Base-by-base conservation (phyloP, 2,329 filamentous ascomycete genomes). In the Westerdykella ornata region DNA sequence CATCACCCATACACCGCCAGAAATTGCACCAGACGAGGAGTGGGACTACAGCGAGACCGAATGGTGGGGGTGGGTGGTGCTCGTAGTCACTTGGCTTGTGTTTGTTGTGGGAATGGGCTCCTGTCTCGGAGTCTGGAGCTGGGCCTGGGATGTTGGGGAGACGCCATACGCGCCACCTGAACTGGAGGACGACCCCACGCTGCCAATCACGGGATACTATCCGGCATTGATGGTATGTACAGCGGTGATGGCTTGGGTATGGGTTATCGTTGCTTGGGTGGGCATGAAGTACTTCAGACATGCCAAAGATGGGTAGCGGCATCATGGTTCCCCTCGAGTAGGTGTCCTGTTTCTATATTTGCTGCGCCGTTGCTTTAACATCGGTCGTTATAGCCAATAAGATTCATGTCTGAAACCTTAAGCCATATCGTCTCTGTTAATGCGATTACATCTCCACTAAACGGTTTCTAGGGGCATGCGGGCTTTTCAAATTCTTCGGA, bases 231-330 rank as follows among this genome's bases (percentile, higher is more conserved):
- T 97, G 50, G 92, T 97, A 44, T 72, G 97, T 52, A 96, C 90
- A 3, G 83, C 89, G 3, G 86, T 98, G 19, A 96, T 98, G 86
- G 88, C 89, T 14, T 98, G 92, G 92, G 88, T 97, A 5, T 98
- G 92, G 92, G 92, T 97, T 14, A 81, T 95, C 11, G 82, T 94
- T 43, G 92, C 94, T 9, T 98, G 92, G 92, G 84, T 97, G 37
- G 92, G 92, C 17, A 97, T 98, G 90, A 98, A 98, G 66, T 97
- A 97, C 67, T 98, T 98, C 62, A 81, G 89, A 54, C 92, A 98
- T 72, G 90, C 92, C 26, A 95, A 95, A 71, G 76, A 79, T 37
- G 54, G 56, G 22, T 63, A 60, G 43, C 39, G 47, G 36, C 46
- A 38, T 49, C 41, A 45, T 37, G 37, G 36, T 41, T 34, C 38